phyloP scores from a whole-genome alignment of 2,329 filamentous ascomycete genomes.

The Monosporascus sp. region DNA sequence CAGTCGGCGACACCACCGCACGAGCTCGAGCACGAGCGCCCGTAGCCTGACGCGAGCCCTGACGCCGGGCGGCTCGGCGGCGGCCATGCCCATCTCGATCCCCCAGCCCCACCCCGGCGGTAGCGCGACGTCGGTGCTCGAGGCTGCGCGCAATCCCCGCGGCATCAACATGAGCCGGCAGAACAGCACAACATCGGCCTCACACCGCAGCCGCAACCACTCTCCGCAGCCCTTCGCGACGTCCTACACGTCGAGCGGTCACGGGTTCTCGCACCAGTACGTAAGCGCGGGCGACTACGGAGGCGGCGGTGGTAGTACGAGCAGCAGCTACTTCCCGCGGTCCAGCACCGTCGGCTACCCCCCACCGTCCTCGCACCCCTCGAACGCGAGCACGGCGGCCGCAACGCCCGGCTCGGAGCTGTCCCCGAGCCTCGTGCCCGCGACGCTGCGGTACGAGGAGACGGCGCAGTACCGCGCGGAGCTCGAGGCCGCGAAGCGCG shows the following conservation, averaged over 20 bases:
- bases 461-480: constrained; percentile 55
- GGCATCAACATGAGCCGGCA: constrained; percentile 41
- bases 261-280: neutral
- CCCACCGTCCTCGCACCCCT: constrained; percentile 8
- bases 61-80: constrained; percentile 30
- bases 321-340: neutral
- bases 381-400: constrained; percentile 36
- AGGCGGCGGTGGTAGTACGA: neutral
- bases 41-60: constrained; percentile 44
- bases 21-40: constrained; percentile 50
- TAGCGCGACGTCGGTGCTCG: constrained; percentile 37
- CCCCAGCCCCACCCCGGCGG: constrained; percentile 27
- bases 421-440: constrained; percentile 51
- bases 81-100: constrained; percentile 26
- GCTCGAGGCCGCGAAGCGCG: constrained; percentile 56
- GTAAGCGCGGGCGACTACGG: constrained; percentile 18
- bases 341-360: constrained; percentile 23
- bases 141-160: constrained; percentile 41
- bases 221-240: constrained; percentile 22
- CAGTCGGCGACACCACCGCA: constrained; percentile 52
- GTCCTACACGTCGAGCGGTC: neutral
- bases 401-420: constrained; percentile 41
- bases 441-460: constrained; percentile 58
- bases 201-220: constrained; percentile 40
- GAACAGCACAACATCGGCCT: constrained; percentile 46